These are phyloP conservation scores for Lodderomyces jiufengensis DNA, from an alignment of 1,139 yeast species.

Conservation along the genomic window DNA sequence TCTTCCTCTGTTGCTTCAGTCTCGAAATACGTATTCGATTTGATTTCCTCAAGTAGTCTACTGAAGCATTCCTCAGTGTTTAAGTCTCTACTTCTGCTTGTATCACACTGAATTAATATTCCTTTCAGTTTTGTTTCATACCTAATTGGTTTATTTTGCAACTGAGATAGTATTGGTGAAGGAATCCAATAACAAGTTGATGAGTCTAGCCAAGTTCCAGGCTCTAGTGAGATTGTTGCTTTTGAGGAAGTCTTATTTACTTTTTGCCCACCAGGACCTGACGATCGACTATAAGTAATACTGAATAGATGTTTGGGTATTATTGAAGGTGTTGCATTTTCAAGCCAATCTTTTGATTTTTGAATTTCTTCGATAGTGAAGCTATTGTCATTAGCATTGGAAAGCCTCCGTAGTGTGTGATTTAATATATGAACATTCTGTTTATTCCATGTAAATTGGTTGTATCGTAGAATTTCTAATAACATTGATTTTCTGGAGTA, in stretches of 20 bases:
- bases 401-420: too few species aligned
- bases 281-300: slow-evolving; percentile 62
- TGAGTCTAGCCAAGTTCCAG: slow-evolving; percentile 47
- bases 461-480: too few species aligned
- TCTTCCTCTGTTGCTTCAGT: slow-evolving; percentile 49
- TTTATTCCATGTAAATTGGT: too few species aligned
- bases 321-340: slow-evolving; percentile 22
- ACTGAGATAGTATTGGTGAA: slow-evolving; percentile 40
- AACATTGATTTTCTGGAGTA: too few species aligned
- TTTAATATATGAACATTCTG: too few species aligned
- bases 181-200: slow-evolving; percentile 61
- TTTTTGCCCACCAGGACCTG: slow-evolving; percentile 96
- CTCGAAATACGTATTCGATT: slow-evolving; percentile 44
- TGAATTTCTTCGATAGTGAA: slow-evolving; percentile 25
- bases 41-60: slow-evolving; percentile 55
- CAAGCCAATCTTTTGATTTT: slow-evolving; percentile 46
- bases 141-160: slow-evolving; percentile 39
- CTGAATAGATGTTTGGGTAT: slow-evolving; percentile 53
- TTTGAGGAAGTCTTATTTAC: slow-evolving; percentile 83
- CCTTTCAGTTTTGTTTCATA: slow-evolving; percentile 59
- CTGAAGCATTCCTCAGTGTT: slow-evolving; percentile 59
- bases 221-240: slow-evolving; percentile 59
- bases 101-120: slow-evolving; percentile 60
- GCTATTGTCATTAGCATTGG: too few species aligned
- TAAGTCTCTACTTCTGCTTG: slow-evolving; percentile 52